A percentile compares a stretch with the other conserved stretches of the same genome.
These are phyloP conservation scores for Xylariaceae sp. DNA, from an alignment of 2,329 filamentous ascomycete genomes.

Conservation along the genomic window DNA sequence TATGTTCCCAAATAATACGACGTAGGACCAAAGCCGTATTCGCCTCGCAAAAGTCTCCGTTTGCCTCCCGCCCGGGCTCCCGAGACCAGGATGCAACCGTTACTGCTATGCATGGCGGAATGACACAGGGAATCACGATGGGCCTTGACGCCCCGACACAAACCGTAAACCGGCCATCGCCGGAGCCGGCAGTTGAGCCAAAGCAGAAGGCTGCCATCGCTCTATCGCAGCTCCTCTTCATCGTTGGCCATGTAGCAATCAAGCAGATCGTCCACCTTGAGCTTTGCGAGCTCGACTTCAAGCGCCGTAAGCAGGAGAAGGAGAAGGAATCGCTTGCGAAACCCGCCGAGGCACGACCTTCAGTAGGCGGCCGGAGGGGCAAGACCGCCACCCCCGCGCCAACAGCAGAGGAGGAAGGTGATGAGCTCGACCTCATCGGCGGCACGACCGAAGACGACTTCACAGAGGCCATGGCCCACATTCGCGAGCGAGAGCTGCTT, in stretches of 20 bases:
- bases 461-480: conserved; percentile 81
- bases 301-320: conserved; percentile 89
- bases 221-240: conserved; percentile 89
- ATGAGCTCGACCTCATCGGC: conserved; percentile 94
- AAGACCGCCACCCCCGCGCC: conserved; percentile 42
- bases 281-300: conserved; percentile 96
- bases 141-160: conserved; percentile 36
- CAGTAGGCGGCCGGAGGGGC: conserved; percentile 35
- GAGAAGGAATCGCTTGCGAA: conserved; percentile 64
- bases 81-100: conserved; percentile 46
- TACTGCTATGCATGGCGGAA: conserved; percentile 36
- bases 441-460: conserved; percentile 96
- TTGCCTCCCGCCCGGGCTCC: conserved; percentile 50
- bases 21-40: conserved; percentile 86
- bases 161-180: conserved; percentile 33
- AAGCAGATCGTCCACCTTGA: conserved; percentile 99
- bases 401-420: conserved; percentile 63
- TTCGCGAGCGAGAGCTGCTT: conserved; percentile 81
- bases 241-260: conserved; percentile 94
- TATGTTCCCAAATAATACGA: conserved; percentile 89
- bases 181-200: conserved; percentile 43
- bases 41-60: conserved; percentile 45
- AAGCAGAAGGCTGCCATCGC: conserved; percentile 72
- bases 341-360: conserved; percentile 38
- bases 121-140: conserved; percentile 39